phyloP scores from a whole-genome alignment of 2,329 filamentous ascomycete genomes.

The Colletotrichum plurivorum region DNA sequence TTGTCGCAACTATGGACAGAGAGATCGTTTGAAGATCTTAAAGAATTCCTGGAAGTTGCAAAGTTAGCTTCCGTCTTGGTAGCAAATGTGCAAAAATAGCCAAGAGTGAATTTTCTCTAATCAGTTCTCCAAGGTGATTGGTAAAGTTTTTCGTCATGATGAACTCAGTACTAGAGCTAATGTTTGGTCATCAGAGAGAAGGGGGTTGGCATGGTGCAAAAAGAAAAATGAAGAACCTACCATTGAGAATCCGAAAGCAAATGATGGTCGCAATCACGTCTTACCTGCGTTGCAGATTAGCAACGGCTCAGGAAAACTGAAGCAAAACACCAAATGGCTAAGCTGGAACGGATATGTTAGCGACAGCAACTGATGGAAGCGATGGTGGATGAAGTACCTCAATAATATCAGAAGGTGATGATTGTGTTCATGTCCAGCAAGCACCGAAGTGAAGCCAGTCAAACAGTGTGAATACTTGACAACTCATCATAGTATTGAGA shows the following conservation, averaged over 20 bases:
- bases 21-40: background rate
- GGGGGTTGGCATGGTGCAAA: constrained; percentile 29
- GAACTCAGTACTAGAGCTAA: constrained; percentile 66
- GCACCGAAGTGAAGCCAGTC: constrained; percentile 59
- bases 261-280: constrained; percentile 24
- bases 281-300: constrained; percentile 32
- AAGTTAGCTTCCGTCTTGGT: constrained; percentile 15
- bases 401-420: constrained; percentile 68
- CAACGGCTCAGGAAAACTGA: background rate
- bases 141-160: constrained; percentile 65
- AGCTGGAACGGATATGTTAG: constrained; percentile 12
- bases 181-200: constrained; percentile 64
- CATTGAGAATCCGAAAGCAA: background rate
- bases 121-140: constrained; percentile 77
- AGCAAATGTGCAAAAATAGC: constrained; percentile 18
- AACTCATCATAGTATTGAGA: constrained; percentile 61
- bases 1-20: background rate
- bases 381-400: constrained; percentile 50
- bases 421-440: constrained; percentile 66
- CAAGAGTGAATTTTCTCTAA: constrained; percentile 47
- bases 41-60: constrained; percentile 4
- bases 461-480: constrained; percentile 73
- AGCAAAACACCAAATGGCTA: constrained; percentile 17
- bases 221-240: constrained; percentile 9
- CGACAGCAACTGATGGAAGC: background rate